Percentiles rank a stretch among this genome's conserved stretches.
These are phyloP conservation scores for Colletotrichum sp. DNA, from an alignment of 2,329 filamentous ascomycete genomes.

Conservation along the genomic window DNA sequence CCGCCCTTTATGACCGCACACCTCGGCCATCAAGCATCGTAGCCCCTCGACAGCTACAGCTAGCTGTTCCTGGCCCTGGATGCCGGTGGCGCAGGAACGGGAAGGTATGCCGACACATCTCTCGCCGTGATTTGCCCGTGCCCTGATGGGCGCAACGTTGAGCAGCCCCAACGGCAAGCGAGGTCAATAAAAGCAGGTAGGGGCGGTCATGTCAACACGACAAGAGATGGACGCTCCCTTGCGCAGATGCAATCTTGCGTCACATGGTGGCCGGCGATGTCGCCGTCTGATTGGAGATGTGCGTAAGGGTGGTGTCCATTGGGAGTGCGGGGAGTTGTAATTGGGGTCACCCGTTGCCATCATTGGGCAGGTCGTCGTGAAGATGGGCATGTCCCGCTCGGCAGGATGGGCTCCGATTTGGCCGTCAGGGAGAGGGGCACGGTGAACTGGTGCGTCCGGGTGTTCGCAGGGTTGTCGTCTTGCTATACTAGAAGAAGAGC, in stretches of 20 bases:
- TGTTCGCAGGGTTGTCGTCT: background rate
- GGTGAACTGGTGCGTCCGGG: background rate
- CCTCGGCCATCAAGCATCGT: background rate
- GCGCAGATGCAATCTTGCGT: constrained; percentile 15
- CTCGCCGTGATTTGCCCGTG: background rate
- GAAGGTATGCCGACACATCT: constrained; percentile 1
- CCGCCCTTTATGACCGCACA: background rate
- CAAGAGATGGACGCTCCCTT: background rate
- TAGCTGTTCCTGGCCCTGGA: background rate
- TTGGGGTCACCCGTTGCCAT: background rate
- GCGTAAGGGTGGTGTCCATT: constrained; percentile 5
- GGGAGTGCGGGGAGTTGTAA: constrained; percentile 16
- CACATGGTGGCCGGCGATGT: constrained; percentile 16
- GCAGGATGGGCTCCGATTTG: constrained; percentile 7
- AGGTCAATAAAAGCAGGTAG: background rate
- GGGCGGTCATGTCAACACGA: background rate
- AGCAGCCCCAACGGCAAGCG: background rate
- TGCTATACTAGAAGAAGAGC: background rate
- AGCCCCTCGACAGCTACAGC: background rate
- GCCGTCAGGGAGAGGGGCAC: background rate
- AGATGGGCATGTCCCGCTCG: background rate
- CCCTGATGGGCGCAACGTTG: background rate
- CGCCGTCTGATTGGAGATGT: constrained; percentile 9
- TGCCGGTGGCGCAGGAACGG: background rate
- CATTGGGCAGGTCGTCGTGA: background rate